These are phyloP conservation scores for Ziziphus jujuba DNA, from an alignment of 306 rosid genomes.

Conservation along the genomic window DNA sequence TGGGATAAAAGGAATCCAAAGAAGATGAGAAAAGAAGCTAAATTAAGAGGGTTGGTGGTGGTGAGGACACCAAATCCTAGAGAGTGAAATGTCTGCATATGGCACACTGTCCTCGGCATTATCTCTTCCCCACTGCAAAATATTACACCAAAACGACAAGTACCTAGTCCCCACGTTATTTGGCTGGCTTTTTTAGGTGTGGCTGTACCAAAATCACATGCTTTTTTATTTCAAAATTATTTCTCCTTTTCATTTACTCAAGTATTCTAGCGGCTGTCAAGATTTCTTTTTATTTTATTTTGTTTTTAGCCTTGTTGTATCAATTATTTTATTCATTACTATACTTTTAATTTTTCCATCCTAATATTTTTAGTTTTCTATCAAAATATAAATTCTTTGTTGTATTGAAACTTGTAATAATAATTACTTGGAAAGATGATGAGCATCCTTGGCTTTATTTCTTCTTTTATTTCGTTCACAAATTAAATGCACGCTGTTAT, in stretches of 20 bases:
- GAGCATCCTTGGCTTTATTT: neutral
- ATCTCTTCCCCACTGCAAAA: neutral
- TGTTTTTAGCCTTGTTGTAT: neutral
- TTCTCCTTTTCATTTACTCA: neutral
- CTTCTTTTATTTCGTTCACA: neutral
- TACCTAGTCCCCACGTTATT: slow-evolving; percentile 50
- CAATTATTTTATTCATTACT: neutral
- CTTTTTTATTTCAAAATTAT: neutral
- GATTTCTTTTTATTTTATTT: neutral
- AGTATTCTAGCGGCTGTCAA: neutral
- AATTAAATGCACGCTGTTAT: neutral
- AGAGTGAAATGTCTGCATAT: slow-evolving; percentile 14
- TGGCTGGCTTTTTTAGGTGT: slow-evolving; percentile 21
- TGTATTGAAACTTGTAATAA: too few species aligned
- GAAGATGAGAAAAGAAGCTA: neutral
- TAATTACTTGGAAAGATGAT: neutral
- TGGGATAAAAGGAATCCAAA: slow-evolving; percentile 14
- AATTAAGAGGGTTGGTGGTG: neutral
- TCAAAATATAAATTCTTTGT: too few species aligned
- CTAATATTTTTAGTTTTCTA: too few species aligned
- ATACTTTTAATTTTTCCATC: neutral
- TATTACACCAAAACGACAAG: slow-evolving; percentile 36
- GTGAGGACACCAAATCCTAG: slow-evolving; percentile 25
- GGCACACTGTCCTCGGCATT: slow-evolving; percentile 21
- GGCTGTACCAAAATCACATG: slow-evolving; percentile 41